A percentile compares a stretch with the other conserved stretches of the same genome.
Conservation (phyloP, 495 filamentous ascomycete genomes). For the Lepraria neglecta region DNA sequence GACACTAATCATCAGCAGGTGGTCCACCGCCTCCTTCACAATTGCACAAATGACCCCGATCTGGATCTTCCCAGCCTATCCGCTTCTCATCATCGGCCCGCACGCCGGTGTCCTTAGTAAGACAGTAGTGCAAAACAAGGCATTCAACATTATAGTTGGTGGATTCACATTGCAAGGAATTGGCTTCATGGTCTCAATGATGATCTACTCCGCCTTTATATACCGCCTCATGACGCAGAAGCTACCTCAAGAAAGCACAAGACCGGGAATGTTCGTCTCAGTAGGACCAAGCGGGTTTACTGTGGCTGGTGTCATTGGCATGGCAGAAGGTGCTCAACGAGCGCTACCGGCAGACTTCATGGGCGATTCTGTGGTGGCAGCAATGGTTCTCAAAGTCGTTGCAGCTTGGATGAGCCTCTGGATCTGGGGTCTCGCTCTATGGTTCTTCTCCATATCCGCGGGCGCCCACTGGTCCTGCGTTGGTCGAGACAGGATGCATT, state of each 20-base stretch:
- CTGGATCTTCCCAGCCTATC: conserved; percentile 90
- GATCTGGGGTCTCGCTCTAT: conserved; percentile 79
- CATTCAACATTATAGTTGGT: conserved; percentile 61
- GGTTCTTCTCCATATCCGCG: conserved; percentile 78
- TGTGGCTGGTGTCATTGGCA: conserved; percentile 57
- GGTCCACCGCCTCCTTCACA: conserved; percentile 69
- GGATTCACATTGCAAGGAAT: conserved; percentile 73
- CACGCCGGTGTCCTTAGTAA: conserved; percentile 61
- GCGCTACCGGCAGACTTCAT: conserved; percentile 50
- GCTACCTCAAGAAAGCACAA: conserved; percentile 65
- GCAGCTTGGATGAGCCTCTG: conserved; percentile 62
- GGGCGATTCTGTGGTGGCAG: conserved; percentile 52
- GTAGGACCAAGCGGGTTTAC: conserved; percentile 64
- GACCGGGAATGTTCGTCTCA: conserved; percentile 80
- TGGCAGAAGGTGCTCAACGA: conserved; percentile 45
- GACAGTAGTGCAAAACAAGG: conserved; percentile 36
- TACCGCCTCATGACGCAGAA: conserved; percentile 91
- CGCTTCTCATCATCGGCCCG: conserved; percentile 71
- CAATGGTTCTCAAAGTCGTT: conserved; percentile 48
- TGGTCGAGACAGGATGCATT: conserved; percentile 55
- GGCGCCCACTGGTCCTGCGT: conserved; percentile 71
- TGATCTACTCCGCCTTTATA: conserved; percentile 80
- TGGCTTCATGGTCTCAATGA: conserved; percentile 76
- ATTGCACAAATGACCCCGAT: conserved; percentile 84
- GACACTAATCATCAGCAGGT: conserved; percentile 39